Percentiles rank a stretch among this genome's conserved stretches.
Conservation (phyloP, 208 protist species). For the Eutreptiella sp. region DNA sequence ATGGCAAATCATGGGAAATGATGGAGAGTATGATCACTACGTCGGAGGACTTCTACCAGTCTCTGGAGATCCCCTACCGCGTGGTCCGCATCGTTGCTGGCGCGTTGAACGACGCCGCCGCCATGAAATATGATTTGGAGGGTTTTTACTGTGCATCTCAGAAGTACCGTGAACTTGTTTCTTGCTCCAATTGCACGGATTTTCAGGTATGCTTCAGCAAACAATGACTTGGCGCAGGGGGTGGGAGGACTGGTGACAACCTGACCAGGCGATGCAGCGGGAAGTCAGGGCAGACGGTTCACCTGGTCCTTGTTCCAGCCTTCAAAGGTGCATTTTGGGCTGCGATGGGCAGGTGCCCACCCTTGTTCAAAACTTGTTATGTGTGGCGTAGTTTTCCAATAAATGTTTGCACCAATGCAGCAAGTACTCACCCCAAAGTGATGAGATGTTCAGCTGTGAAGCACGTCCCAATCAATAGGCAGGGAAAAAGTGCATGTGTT, state of each 20-base stretch:
- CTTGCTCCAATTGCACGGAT: conserved; percentile 99
- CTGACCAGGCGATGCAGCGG: background rate
- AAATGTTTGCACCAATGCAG: too few species aligned
- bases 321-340: too few species aligned
- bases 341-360: too few species aligned
- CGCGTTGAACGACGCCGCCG: conserved; percentile 98
- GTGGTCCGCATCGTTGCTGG: conserved; percentile 88
- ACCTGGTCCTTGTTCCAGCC: too few species aligned
- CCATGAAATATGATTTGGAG: conserved; percentile 99
- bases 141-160: conserved; percentile 95
- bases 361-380: too few species aligned
- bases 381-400: too few species aligned
- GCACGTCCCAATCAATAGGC: too few species aligned
- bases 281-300: background rate
- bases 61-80: conserved; percentile 81
- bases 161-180: conserved; percentile 97
- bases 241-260: background rate
- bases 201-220: conserved; percentile 92
- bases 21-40: conserved; percentile 82
- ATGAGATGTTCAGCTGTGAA: too few species aligned
- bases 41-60: conserved; percentile 86
- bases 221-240: background rate
- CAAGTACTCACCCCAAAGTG: too few species aligned
- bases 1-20: conserved; percentile 75
- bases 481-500: too few species aligned